phyloP scores from a whole-genome alignment of 495 filamentous ascomycete genomes.

The Podospora appendiculata region DNA sequence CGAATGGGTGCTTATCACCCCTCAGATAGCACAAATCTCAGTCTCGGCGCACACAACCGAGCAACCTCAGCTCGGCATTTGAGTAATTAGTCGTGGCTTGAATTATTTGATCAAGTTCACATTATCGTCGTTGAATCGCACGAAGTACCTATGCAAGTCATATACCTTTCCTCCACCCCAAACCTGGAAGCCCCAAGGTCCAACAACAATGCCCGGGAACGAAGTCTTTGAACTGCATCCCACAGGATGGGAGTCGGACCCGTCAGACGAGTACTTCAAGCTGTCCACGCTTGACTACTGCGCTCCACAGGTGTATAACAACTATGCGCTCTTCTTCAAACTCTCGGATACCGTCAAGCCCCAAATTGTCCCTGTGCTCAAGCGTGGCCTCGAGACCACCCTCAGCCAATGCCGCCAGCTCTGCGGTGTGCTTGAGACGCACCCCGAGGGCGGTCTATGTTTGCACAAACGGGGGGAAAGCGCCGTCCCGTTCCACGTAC shows the following conservation, averaged over 20 bases:
- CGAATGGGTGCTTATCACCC: too few relatives aligned
- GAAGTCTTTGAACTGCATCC: conserved; percentile 20
- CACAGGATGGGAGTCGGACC: conserved; percentile 19
- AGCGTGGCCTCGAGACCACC: conserved; percentile 30
- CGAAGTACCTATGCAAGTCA: too few relatives aligned
- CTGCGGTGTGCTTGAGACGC: conserved; percentile 35
- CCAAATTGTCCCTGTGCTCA: conserved; percentile 19
- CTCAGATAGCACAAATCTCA: too few relatives aligned
- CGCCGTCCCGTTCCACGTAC: conserved; percentile 31
- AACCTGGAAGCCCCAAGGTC: too few relatives aligned
- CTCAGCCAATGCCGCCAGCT: conserved; percentile 36
- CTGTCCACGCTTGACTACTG: conserved; percentile 29
- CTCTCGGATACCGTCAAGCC: conserved; percentile 24
- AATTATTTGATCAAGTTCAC: too few relatives aligned
- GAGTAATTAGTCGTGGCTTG: too few relatives aligned
- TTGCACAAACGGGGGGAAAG: conserved; percentile 35
- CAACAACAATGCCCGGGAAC: conserved; percentile 1
- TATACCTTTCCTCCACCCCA: too few relatives aligned
- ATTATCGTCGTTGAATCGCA: too few relatives aligned
- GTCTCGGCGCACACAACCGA: too few relatives aligned
- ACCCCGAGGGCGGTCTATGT: conserved; percentile 20
- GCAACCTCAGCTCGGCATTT: too few relatives aligned
- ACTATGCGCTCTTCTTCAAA: conserved; percentile 34
- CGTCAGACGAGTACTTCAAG: conserved; percentile 13
- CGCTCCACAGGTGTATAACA: conserved; percentile 22